These are phyloP conservation scores for Hypoxylon intermedium DNA, from an alignment of 495 filamentous ascomycete genomes.

Conservation along the genomic window DNA sequence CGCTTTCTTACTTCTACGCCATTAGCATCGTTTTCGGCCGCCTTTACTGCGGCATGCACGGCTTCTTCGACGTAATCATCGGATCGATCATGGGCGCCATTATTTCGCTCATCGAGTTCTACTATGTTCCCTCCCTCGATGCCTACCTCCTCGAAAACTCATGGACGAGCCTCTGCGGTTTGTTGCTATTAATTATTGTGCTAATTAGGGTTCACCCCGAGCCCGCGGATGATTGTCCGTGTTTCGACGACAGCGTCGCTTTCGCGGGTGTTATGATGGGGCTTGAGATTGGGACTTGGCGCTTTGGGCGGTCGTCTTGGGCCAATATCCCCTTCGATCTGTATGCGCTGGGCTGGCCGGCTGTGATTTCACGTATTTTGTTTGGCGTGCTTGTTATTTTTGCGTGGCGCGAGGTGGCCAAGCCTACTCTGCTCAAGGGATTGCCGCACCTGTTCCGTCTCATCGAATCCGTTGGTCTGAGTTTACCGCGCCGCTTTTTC, in stretches of 20 bases:
- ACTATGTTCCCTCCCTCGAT: constrained; percentile 72
- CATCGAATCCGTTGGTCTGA: constrained; percentile 78
- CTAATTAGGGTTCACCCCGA: constrained; percentile 92
- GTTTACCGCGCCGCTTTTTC: constrained; percentile 85
- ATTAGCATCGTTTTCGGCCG: constrained; percentile 88
- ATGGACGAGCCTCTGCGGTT: constrained; percentile 64
- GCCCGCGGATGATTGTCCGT: constrained; percentile 95
- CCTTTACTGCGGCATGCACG: constrained; percentile 98
- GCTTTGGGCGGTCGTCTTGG: constrained; percentile 68
- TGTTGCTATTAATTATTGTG: constrained; percentile 69
- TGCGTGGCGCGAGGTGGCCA: constrained; percentile 85
- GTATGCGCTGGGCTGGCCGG: constrained; percentile 65
- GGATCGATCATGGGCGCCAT: constrained; percentile 76
- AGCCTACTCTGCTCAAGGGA: constrained; percentile 76
- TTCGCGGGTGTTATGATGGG: constrained; percentile 91
- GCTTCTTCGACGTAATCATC: constrained; percentile 86
- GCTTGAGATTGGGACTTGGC: constrained; percentile 80
- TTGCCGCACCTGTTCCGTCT: constrained; percentile 88
- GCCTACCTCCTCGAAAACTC: constrained; percentile 65
- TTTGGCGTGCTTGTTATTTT: constrained; percentile 85
- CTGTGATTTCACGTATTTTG: constrained; percentile 68
- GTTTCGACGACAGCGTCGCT: constrained; percentile 94
- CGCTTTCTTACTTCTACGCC: constrained; percentile 78
- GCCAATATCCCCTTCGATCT: constrained; percentile 63
- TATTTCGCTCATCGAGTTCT: constrained; percentile 72